Conservation (phyloP, 352 stramenopile genomes). For the Pythium oligandrum region DNA sequence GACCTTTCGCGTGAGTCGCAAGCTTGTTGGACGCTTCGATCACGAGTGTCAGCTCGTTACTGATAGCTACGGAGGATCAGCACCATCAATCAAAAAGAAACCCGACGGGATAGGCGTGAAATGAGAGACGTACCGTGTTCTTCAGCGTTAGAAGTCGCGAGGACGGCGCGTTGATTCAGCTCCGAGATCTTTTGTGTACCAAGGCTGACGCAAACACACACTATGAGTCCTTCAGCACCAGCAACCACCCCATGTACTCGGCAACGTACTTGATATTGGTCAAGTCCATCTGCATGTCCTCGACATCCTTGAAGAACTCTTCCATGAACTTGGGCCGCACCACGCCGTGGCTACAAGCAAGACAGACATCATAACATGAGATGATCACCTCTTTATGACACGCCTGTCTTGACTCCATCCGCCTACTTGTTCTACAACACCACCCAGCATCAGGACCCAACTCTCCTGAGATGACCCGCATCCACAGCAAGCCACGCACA, state of each 20-base stretch:
- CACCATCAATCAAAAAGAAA: conserved; percentile 1
- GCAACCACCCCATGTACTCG: neutral
- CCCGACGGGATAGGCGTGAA: too few relatives aligned
- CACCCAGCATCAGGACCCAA: too few relatives aligned
- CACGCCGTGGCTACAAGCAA: conserved; percentile 28
- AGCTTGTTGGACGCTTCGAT: conserved; percentile 92
- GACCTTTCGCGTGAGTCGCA: conserved; percentile 37
- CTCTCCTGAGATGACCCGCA: neutral
- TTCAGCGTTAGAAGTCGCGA: conserved; percentile 91
- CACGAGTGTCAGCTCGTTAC: conserved; percentile 87
- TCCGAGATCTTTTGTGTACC: conserved; percentile 90
- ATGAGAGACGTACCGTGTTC: conserved; percentile 55
- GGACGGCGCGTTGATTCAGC: conserved; percentile 91
- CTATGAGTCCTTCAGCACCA: neutral
- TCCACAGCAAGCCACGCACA: conserved; percentile 19
- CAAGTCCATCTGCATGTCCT: conserved; percentile 93
- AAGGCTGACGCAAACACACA: conserved; percentile 26
- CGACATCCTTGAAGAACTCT: conserved; percentile 94
- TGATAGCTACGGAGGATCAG: conserved; percentile 51
- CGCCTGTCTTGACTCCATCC: too few relatives aligned
- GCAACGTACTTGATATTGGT: conserved; percentile 72
- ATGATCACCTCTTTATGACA: too few relatives aligned
- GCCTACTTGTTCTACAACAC: too few relatives aligned
- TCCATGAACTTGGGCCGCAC: conserved; percentile 90
- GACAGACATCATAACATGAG: neutral